Conservation (phyloP, 2,329 filamentous ascomycete species). For the Achaetomium macrosporum region DNA sequence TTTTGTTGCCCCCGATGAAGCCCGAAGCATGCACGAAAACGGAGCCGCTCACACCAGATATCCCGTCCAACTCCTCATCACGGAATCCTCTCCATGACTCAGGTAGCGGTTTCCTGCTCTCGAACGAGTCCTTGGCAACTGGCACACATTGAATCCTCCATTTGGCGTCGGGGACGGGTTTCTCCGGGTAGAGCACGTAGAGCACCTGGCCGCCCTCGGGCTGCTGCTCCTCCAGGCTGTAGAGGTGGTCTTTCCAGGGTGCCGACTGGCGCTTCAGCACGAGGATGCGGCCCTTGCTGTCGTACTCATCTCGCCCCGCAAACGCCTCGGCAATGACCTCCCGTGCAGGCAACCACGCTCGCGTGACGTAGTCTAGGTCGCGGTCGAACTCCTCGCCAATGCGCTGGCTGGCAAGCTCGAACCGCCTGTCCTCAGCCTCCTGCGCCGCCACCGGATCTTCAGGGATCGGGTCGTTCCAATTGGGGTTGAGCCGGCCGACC, state of each 20-base stretch:
- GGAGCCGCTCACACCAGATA: conserved; percentile 63
- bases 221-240: conserved; percentile 68
- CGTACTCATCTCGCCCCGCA: conserved; percentile 57
- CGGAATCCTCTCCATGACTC: conserved; percentile 88
- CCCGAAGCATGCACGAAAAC: conserved; percentile 93
- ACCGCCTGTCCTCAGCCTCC: conserved; percentile 72
- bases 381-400: conserved; percentile 86
- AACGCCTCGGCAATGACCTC: conserved; percentile 73
- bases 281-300: conserved; percentile 71
- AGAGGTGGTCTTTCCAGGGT: conserved; percentile 96
- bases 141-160: conserved; percentile 96
- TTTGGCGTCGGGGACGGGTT: conserved; percentile 65
- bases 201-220: conserved; percentile 53
- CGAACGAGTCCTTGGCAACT: conserved; percentile 75
- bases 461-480: conserved; percentile 64
- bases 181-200: conserved; percentile 91
- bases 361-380: conserved; percentile 69
- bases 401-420: conserved; percentile 68
- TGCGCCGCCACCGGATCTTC: conserved; percentile 55
- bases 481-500: conserved; percentile 72
- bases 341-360: conserved; percentile 82
- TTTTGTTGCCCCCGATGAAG: conserved; percentile 94
- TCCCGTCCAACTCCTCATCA: conserved; percentile 74
- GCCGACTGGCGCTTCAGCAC: conserved; percentile 72
- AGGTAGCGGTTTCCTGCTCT: conserved; percentile 85